These are phyloP conservation scores for Seiridium cupressi DNA, from an alignment of 2,329 filamentous ascomycete genomes.

Conservation along the genomic window DNA sequence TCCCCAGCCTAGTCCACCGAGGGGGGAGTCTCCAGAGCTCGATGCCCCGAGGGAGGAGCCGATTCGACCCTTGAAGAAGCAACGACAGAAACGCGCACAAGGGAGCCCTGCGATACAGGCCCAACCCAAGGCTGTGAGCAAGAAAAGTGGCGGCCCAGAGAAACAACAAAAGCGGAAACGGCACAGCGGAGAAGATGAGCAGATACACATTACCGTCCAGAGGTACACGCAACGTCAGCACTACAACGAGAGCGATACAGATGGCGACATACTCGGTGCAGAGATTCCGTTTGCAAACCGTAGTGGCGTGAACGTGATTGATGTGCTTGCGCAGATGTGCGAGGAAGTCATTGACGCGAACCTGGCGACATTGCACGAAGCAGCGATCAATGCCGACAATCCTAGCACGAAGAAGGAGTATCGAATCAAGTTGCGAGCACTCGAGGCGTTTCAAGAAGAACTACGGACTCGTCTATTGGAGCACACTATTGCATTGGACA, in stretches of 20 bases:
- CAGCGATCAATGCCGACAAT: slow-evolving; percentile 39
- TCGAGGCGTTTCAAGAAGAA: slow-evolving; percentile 59
- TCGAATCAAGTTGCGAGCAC: slow-evolving; percentile 51
- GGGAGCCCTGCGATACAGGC: slow-evolving; percentile 42
- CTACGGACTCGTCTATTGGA: slow-evolving; percentile 54
- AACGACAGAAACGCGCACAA: slow-evolving; percentile 28
- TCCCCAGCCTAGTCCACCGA: slow-evolving; percentile 32
- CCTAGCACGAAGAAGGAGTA: slow-evolving; percentile 50
- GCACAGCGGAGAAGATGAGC: slow-evolving; percentile 22
- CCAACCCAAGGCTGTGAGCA: slow-evolving; percentile 26
- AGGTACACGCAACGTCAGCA: slow-evolving; percentile 52
- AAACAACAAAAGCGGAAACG: slow-evolving; percentile 16
- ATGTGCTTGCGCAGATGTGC: slow-evolving; percentile 61
- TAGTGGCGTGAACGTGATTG: slow-evolving; percentile 58
- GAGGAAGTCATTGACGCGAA: slow-evolving; percentile 56
- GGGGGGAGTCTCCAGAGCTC: slow-evolving; percentile 38
- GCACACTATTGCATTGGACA: slow-evolving; percentile 60
- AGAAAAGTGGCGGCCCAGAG: slow-evolving; percentile 14
- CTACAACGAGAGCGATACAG: slow-evolving; percentile 35
- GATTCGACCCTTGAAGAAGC: slow-evolving; percentile 30
- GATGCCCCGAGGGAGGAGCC: slow-evolving; percentile 32
- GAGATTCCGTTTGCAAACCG: slow-evolving; percentile 54
- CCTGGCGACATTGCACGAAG: slow-evolving; percentile 45
- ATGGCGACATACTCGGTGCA: slow-evolving; percentile 41
- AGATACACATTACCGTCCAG: slow-evolving; percentile 59